Percentiles rank a stretch among this genome's conserved stretches.
phyloP scores from a whole-genome alignment of 1,139 yeast species.

The Lodderomyces beijingensis region DNA sequence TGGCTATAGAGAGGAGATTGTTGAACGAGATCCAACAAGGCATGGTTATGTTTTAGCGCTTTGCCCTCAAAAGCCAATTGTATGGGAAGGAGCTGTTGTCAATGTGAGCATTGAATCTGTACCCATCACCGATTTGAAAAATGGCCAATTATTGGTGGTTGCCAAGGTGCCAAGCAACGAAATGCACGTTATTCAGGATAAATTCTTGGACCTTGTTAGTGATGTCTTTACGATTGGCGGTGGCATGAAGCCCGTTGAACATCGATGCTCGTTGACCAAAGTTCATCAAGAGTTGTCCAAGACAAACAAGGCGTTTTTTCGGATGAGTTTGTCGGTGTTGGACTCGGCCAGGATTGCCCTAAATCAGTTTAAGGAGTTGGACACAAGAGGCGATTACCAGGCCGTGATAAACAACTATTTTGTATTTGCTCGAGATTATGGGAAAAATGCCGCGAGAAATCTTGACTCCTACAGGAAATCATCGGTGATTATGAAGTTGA shows the following conservation, averaged over 20 bases:
- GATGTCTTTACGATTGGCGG: constrained; percentile 48
- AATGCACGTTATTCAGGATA: constrained; percentile 33
- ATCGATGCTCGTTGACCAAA: constrained; percentile 65
- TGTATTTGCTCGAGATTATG: constrained; percentile 79
- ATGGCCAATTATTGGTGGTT: constrained; percentile 69
- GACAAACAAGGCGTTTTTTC: constrained; percentile 64
- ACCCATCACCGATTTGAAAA: constrained; percentile 48
- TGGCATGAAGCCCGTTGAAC: constrained; percentile 42
- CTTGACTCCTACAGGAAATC: constrained; percentile 67
- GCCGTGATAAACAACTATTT: constrained; percentile 76
- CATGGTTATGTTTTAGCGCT: constrained; percentile 67
- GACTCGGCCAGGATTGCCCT: constrained; percentile 59
- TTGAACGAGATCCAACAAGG: constrained; percentile 26
- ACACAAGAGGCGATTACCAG: constrained; percentile 57
- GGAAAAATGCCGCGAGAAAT: constrained; percentile 64
- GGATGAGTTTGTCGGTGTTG: constrained; percentile 64
- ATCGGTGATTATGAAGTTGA: constrained; percentile 65
- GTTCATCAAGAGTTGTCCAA: constrained; percentile 73
- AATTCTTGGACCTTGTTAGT: constrained; percentile 49
- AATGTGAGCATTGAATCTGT: constrained; percentile 48
- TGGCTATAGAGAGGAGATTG: constrained; percentile 13
- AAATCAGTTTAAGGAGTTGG: constrained; percentile 31
- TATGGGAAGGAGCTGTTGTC: constrained; percentile 85
- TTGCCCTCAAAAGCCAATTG: constrained; percentile 78
- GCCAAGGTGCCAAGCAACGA: constrained; percentile 43